Evolutionary conservation across 2,329 filamentous ascomycete genomes (phyloP), one percentile per base, ranked within the genome.

Genomic region (Colletotrichum sp.): DNA sequence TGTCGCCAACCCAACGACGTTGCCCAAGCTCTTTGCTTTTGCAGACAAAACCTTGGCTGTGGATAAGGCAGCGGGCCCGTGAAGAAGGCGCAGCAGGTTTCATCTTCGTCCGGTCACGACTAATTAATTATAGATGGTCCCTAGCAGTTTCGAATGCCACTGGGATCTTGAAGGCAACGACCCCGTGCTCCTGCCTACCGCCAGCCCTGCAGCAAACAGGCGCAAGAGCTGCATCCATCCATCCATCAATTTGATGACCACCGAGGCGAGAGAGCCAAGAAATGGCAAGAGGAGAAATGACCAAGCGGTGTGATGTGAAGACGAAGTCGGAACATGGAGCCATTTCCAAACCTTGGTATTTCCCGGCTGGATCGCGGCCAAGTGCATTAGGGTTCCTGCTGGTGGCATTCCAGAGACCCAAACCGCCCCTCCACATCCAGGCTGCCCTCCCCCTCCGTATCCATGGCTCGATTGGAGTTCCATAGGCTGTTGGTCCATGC

Each of bases 31-130:
- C 70, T 36, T 67, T 52, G 64, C 34, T 32, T 64, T 68, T 68
- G 44, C 69, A 48, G 39, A 22, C 44, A 65, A 63, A 55, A 63
- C 36, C 34, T 63, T 62, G 48, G 36, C 36, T 44, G 32, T 36
- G 44, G 24, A 59, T 71, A 63, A 52, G 22, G 12, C 57, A 63
- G 66, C 60, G 74, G 67, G 55, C 66, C 75, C 67, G 55, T 28
- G 55, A 75, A 65, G 71, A 71, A 79, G 77, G 76, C 78, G 76
- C 76, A 80, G 75, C 78, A 74, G 72, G 83, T 84, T 84, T 84
- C 83, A 84, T 76, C 71, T 80, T 75, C 63, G 48, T 76, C 70
- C 65, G 28, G 65, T 60, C 24, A 73, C 32, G 34, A 63, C 26
- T 39, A 39, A 32, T 59, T 65, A 73, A 73, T 69, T 64, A 66